A percentile compares a stretch with the other conserved stretches of the same genome.
Evolutionary conservation across 352 stramenopile species (phyloP).

Genomic region (Globisporangium viniferum): DNA sequence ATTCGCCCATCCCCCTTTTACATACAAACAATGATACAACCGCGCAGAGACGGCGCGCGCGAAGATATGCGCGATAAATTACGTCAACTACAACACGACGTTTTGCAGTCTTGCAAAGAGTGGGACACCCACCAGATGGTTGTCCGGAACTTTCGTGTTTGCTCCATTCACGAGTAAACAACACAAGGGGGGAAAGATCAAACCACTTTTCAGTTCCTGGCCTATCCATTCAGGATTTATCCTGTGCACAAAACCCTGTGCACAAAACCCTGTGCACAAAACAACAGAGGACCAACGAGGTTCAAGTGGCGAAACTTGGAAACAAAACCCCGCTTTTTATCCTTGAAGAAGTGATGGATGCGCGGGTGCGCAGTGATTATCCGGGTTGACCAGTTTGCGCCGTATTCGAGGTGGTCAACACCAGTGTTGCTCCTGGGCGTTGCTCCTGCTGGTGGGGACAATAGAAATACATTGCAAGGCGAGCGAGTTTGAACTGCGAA

Average conservation of each 20-base stretch:
- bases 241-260: background rate
- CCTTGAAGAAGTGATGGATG: conserved; percentile 6
- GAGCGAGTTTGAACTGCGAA: background rate
- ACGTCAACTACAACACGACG: conserved; percentile 7
- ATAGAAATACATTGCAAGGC: background rate
- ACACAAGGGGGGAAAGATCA: background rate
- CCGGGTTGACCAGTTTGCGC: background rate
- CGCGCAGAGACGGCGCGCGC: background rate
- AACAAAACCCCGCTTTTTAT: background rate
- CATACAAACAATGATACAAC: conserved; percentile 3
- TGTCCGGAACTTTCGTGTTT: conserved; percentile 3
- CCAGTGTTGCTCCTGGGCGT: too few relatives aligned
- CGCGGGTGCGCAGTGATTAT: conserved; percentile 1
- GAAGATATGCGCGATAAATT: conserved; percentile 7
- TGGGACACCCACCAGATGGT: background rate
- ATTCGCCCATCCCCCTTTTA: background rate
- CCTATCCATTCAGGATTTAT: background rate
- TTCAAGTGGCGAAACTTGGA: background rate
- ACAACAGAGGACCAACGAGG: background rate
- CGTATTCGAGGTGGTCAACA: background rate
- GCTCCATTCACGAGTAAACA: background rate
- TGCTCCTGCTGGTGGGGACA: background rate
- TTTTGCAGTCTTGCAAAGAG: background rate
- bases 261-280: background rate
- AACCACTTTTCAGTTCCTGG: background rate